These are phyloP conservation scores for Metarhizium robertsii DNA, from an alignment of 2,329 filamentous ascomycete species.

Conservation along the genomic window DNA sequence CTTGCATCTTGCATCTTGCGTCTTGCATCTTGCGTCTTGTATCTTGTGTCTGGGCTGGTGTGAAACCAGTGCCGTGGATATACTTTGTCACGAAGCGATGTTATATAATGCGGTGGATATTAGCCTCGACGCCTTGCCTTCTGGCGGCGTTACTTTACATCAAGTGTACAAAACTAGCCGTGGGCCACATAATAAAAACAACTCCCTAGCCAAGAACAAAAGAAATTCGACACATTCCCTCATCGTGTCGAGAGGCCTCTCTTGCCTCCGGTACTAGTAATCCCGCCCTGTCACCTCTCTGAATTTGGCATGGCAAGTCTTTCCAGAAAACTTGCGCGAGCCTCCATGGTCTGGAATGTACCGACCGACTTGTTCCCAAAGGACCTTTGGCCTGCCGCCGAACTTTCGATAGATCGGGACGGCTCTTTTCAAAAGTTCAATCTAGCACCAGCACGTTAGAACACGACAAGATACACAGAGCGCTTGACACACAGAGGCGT, in stretches of 20 bases:
- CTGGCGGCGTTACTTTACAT: too few relatives aligned
- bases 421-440: constrained; percentile 34
- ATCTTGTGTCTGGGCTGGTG: too few relatives aligned
- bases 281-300: not conserved
- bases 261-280: not conserved
- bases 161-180: too few relatives aligned
- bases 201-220: too few relatives aligned
- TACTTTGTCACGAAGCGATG: too few relatives aligned
- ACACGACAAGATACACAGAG: not conserved
- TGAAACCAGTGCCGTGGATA: too few relatives aligned
- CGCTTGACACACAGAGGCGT: constrained; percentile 20
- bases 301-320: constrained; percentile 48
- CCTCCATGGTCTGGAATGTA: constrained; percentile 43
- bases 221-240: too few relatives aligned
- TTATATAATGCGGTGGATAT: too few relatives aligned
- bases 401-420: constrained; percentile 16
- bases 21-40: too few relatives aligned
- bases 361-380: constrained; percentile 48
- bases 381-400: constrained; percentile 35
- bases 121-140: too few relatives aligned
- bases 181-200: too few relatives aligned
- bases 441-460: constrained; percentile 19
- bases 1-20: too few relatives aligned
- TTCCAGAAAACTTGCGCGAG: constrained; percentile 49
- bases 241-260: not conserved